Percentiles rank a stretch among this genome's conserved stretches.
These are phyloP conservation scores for Aspergillus arachidicola DNA, from an alignment of 2,329 filamentous ascomycete species.

Conservation along the genomic window DNA sequence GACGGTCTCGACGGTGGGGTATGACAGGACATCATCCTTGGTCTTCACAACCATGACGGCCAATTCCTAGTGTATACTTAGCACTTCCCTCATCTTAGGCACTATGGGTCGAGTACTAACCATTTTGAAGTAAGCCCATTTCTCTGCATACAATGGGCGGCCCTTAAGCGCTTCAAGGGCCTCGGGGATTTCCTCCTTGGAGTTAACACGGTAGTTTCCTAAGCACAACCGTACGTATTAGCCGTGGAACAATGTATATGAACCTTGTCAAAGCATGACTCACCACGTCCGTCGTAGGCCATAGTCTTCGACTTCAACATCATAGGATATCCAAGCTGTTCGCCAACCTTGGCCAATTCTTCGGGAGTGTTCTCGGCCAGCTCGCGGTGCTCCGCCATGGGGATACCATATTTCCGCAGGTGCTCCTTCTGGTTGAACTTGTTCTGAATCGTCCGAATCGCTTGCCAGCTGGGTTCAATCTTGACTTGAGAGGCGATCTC, in stretches of 20 bases:
- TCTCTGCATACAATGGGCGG: conserved; percentile 81
- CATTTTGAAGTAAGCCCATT: conserved; percentile 81
- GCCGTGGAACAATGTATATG: not conserved
- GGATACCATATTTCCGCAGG: conserved; percentile 67
- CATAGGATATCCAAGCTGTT: conserved; percentile 74
- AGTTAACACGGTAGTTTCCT: conserved; percentile 69
- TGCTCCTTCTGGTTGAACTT: conserved; percentile 90
- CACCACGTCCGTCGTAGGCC: conserved; percentile 86
- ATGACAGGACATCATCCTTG: conserved; percentile 72
- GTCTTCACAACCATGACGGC: conserved; percentile 95
- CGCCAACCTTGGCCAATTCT: conserved; percentile 65
- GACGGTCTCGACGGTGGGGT: conserved; percentile 89
- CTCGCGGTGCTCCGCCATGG: conserved; percentile 71
- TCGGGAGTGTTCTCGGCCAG: conserved; percentile 62
- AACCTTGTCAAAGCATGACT: conserved; percentile 30
- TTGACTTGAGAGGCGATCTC: conserved; percentile 71
- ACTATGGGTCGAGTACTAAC: conserved; percentile 22
- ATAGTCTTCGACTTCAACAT: conserved; percentile 92
- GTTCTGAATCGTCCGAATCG: conserved; percentile 86
- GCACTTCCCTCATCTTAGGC: not conserved
- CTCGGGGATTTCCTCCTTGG: conserved; percentile 60
- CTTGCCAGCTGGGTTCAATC: conserved; percentile 81
- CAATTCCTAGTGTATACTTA: conserved; percentile 60
- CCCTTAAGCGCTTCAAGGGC: conserved; percentile 70
- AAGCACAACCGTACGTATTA: not conserved